Evolutionary conservation across 257 asterid genomes (phyloP).

Genomic region (Nicotiana tomentosiformis): DNA sequence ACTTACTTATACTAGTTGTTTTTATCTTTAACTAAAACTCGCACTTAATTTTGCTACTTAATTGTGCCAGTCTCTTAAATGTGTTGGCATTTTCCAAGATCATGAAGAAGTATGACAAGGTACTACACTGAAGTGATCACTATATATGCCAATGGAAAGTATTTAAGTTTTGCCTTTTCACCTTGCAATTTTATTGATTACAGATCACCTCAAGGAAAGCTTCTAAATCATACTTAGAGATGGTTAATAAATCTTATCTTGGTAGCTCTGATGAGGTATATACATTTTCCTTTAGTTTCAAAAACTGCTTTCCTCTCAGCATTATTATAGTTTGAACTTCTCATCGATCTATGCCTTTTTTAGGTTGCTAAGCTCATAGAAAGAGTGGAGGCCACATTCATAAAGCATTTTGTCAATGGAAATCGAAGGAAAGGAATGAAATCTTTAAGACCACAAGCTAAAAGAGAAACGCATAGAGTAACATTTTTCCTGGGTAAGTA

Average conservation of each 20-base stretch:
- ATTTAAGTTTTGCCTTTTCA: neutral
- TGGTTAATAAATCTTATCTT: conserved; percentile 65
- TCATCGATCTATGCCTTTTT: neutral
- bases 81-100: conserved; percentile 78
- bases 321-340: neutral
- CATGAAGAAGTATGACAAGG: conserved; percentile 93
- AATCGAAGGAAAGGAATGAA: conserved; percentile 69
- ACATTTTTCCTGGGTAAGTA: conserved; percentile 67
- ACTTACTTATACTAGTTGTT: neutral
- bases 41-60: neutral
- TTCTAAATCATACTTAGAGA: conserved; percentile 60
- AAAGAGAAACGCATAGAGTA: conserved; percentile 58
- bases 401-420: conserved; percentile 77
- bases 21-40: neutral
- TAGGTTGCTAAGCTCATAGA: conserved; percentile 55
- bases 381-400: conserved; percentile 53
- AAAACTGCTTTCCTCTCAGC: neutral
- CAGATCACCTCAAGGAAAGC: conserved; percentile 79
- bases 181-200: neutral
- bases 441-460: conserved; percentile 47
- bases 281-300: neutral
- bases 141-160: neutral
- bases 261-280: conserved; percentile 79
- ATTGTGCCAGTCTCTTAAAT: conserved; percentile 61
- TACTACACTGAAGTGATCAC: neutral